These are phyloP conservation scores for Termitomyces sp. DNA, from an alignment of 1,284 basidiomycete species.

Conservation along the genomic window DNA sequence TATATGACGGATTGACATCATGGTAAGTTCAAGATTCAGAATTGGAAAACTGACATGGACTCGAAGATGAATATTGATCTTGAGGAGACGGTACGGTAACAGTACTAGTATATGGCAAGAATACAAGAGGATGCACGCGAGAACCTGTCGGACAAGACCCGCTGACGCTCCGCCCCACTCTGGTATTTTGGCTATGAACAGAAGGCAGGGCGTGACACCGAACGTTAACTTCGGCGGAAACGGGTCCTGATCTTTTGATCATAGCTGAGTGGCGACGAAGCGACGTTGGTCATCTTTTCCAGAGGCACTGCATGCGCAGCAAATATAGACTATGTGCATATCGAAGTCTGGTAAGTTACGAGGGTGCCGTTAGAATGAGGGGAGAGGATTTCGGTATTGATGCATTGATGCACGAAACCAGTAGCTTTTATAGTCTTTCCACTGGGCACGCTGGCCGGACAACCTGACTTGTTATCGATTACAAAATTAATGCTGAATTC, in stretches of 20 bases:
- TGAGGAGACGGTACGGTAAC: not conserved
- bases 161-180: conserved; percentile 27
- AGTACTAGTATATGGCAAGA: no score
- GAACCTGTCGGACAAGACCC: not conserved
- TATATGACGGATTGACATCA: no score
- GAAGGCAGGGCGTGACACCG: conserved; percentile 22
- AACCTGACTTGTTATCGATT: conserved; percentile 13
- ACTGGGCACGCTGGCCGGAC: not conserved
- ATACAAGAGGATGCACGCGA: not conserved
- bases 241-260: conserved; percentile 19
- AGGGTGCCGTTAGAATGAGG: not conserved
- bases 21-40: no score
- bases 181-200: conserved; percentile 41
- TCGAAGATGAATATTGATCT: no score
- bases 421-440: not conserved
- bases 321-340: not conserved
- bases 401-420: not conserved
- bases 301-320: not conserved
- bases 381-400: not conserved
- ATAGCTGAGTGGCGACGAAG: conserved; percentile 29
- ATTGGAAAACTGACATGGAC: no score
- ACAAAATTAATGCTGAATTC: not conserved
- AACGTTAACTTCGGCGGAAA: conserved; percentile 14
- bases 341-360: not conserved
- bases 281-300: conserved; percentile 17